Evolutionary conservation across 2,329 filamentous ascomycete genomes (phyloP), one percentile per base, ranked within the genome.

Genomic region (Trichothecium sympodiale): DNA sequence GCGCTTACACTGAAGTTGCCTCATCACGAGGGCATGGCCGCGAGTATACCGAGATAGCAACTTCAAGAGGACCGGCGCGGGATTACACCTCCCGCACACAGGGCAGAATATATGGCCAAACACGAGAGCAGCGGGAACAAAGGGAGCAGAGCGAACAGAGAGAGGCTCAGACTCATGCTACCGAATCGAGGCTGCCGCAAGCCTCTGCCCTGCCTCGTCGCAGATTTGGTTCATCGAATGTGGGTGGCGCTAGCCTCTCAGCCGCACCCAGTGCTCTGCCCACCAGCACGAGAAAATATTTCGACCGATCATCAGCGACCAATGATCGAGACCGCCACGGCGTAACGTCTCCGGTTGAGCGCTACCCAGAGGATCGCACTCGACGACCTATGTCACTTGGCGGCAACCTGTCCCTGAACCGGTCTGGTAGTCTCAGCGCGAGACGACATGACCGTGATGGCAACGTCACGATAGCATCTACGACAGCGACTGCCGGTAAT

Each of bases 1-100:
- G 77, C 17, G 73, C 74, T 4, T 56, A 61, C 26, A 78, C 74
- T 1, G 76, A 80, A 40, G 61, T 68, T 35, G 65, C 60, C 18
- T 48, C 55, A 43, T 41, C 64, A 58, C 45, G 54, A 29, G 38
- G 39, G 27, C 39, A 43, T n/a, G 39, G 47, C 12, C 47, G 49
- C 17, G 54, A 59, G 29, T 48, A 48, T 18, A 37, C 31, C 25
- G 31, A 36, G 26, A 35, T 40, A 10, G 35, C 35, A 12, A 10
- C 38, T 5, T 37, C 37, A 17, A 36, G 33, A 30, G 29, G 18
- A 47, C 54, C 16, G 54, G 31, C 34, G 12, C 47, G 48, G 25
- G 53, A 59, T 28, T 48, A 47, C 17, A 30, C 43, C 2, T 35
- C 44, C 13, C 46, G 46, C 16, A 34, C 38, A 9, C 52, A 66